Evolutionary conservation across 257 asterid species (phyloP).

Genomic region (Coffea canephora): DNA sequence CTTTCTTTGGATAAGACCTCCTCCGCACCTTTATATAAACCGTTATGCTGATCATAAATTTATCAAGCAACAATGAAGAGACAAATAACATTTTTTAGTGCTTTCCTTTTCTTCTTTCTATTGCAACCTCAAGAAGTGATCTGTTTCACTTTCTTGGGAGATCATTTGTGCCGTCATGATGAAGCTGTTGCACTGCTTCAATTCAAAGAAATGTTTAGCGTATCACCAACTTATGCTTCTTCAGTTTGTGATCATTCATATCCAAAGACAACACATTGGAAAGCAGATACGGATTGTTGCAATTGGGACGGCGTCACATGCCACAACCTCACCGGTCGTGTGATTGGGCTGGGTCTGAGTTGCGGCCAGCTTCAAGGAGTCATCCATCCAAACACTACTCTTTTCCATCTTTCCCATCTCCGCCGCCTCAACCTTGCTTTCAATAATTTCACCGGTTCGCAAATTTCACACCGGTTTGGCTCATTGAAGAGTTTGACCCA

Average conservation of each 20-base stretch:
- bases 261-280: slow-evolving; percentile 1
- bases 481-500: neutral
- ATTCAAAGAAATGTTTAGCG: neutral
- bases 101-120: neutral
- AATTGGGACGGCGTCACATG: neutral
- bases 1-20: too few relatives aligned
- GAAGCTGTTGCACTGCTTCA: slow-evolving; percentile 1
- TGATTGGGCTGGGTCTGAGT: slow-evolving; percentile 4
- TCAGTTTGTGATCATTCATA: neutral
- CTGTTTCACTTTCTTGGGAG: neutral
- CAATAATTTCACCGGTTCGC: neutral
- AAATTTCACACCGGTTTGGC: neutral
- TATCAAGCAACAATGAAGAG: neutral
- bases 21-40: too few relatives aligned
- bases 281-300: too few relatives aligned
- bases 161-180: neutral
- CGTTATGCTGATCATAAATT: neutral
- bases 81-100: neutral
- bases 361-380: slow-evolving; percentile 3
- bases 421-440: too few relatives aligned
- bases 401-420: too few relatives aligned
- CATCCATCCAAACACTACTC: too few relatives aligned
- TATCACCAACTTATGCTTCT: neutral
- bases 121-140: neutral
- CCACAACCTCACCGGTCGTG: neutral